These are phyloP conservation scores for Lactarius sanguifluus DNA, from an alignment of 768 basidiomycete species.

Conservation along the genomic window DNA sequence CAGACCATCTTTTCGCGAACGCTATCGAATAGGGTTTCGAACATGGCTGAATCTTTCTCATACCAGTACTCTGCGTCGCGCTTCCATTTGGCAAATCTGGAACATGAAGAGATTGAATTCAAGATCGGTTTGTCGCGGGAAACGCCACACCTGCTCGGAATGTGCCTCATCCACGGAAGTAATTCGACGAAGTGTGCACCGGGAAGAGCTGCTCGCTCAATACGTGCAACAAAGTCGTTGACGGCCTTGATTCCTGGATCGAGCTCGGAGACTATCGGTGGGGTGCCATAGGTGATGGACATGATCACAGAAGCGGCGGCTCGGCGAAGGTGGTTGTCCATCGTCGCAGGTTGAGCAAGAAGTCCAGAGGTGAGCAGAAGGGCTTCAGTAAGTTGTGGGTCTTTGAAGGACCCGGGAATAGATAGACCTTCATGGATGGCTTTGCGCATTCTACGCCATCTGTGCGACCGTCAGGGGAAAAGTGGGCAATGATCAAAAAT, in stretches of 20 bases:
- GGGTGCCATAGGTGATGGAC: conserved; percentile 19
- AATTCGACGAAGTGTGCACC: conserved; percentile 22
- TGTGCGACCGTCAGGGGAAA: conserved; percentile 1
- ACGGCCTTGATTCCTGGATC: background rate
- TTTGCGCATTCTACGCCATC: conserved; percentile 26
- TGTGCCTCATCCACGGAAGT: conserved; percentile 19
- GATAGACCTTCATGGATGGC: conserved; percentile 18
- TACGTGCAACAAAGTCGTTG: conserved; percentile 3
- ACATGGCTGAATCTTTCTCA: conserved; percentile 11
- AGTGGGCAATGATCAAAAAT: background rate
- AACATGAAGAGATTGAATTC: background rate
- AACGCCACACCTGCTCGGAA: conserved; percentile 1
- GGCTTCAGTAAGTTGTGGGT: conserved; percentile 9
- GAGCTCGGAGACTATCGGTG: background rate
- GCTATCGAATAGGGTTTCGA: conserved; percentile 6
- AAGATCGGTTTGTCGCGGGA: too few relatives aligned
- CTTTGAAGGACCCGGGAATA: background rate
- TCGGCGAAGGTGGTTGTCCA: conserved; percentile 2
- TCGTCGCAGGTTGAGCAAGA: background rate
- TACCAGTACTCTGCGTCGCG: conserved; percentile 15
- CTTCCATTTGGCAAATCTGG: conserved; percentile 23
- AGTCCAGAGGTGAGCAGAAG: conserved; percentile 3
- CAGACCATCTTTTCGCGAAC: conserved; percentile 10
- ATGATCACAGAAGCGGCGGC: conserved; percentile 15
- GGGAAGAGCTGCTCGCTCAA: conserved; percentile 4